phyloP scores from a whole-genome alignment of 2,329 filamentous ascomycete species.

The Pleomassaria siparia region DNA sequence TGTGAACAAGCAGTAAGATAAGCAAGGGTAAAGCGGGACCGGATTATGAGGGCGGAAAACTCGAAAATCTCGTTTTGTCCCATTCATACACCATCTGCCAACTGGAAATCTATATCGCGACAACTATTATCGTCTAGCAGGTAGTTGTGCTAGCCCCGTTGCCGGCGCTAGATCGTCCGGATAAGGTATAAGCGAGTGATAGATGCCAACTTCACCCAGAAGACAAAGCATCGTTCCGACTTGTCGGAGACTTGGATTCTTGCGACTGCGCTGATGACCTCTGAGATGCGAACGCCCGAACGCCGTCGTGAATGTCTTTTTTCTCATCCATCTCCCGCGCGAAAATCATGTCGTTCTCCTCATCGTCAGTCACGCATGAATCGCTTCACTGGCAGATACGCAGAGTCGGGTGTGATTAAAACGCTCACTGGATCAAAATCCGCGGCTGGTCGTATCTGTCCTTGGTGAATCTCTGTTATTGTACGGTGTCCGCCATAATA shows the following conservation, averaged over 20 bases:
- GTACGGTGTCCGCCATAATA: constrained; percentile 13
- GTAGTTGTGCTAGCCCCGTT: not conserved
- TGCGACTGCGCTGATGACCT: constrained; percentile 7
- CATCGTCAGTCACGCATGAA: not conserved
- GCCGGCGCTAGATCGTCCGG: not conserved
- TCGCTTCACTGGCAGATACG: constrained; percentile 9
- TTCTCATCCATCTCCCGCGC: constrained; percentile 5
- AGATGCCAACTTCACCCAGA: constrained; percentile 15
- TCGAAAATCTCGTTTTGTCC: too few species aligned
- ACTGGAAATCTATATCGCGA: not conserved
- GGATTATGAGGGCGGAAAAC: not conserved
- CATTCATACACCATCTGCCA: too few species aligned
- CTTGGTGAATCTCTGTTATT: constrained; percentile 1
- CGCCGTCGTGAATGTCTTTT: constrained; percentile 10
- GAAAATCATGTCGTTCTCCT: constrained; percentile 7
- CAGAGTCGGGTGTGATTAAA: constrained; percentile 6
- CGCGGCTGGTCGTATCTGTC: not conserved
- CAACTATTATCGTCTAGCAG: not conserved
- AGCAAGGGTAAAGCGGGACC: not conserved
- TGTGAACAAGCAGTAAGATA: not conserved
- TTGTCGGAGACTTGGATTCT: constrained; percentile 12
- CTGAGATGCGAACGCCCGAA: constrained; percentile 7
- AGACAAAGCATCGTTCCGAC: constrained; percentile 12
- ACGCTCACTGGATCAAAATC: not conserved
- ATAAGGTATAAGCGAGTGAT: not conserved